phyloP scores from a whole-genome alignment of 2,329 filamentous ascomycete genomes.

The Mycosphaerella sp. region DNA sequence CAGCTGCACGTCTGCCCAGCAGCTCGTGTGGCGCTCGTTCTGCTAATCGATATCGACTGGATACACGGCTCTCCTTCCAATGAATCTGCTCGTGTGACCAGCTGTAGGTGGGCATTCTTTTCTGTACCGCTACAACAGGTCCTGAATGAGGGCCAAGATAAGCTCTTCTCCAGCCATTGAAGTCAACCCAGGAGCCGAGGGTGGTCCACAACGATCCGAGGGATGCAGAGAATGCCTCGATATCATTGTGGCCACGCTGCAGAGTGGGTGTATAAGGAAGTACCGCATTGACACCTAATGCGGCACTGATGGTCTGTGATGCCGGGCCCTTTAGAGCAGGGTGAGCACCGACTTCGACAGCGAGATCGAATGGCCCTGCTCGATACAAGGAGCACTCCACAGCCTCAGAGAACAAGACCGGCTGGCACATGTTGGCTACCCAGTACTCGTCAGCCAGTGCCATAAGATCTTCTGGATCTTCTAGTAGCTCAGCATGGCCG shows the following conservation, averaged over 20 bases:
- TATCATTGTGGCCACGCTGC: conserved; percentile 24
- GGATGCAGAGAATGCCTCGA: conserved; percentile 22
- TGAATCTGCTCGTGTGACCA: conserved; percentile 15
- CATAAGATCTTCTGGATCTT: conserved; percentile 20
- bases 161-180: conserved; percentile 14
- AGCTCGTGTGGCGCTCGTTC: conserved; percentile 14
- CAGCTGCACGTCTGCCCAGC: conserved; percentile 15
- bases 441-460: conserved; percentile 35
- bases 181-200: conserved; percentile 14
- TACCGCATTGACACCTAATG: conserved; percentile 10
- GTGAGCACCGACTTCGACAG: conserved; percentile 45
- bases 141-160: conserved; percentile 9
- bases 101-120: conserved; percentile 12
- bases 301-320: conserved; percentile 32
- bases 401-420: conserved; percentile 43
- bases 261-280: conserved; percentile 19
- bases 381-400: conserved; percentile 26
- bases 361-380: conserved; percentile 31
- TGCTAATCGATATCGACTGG: conserved; percentile 11
- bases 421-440: conserved; percentile 41
- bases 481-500: conserved; percentile 21
- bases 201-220: conserved; percentile 17
- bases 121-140: not conserved
- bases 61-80: conserved; percentile 17
- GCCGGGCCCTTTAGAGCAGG: conserved; percentile 41